Base-by-base conservation (phyloP, 805 yeast species). In the Candida dendrica region DNA sequence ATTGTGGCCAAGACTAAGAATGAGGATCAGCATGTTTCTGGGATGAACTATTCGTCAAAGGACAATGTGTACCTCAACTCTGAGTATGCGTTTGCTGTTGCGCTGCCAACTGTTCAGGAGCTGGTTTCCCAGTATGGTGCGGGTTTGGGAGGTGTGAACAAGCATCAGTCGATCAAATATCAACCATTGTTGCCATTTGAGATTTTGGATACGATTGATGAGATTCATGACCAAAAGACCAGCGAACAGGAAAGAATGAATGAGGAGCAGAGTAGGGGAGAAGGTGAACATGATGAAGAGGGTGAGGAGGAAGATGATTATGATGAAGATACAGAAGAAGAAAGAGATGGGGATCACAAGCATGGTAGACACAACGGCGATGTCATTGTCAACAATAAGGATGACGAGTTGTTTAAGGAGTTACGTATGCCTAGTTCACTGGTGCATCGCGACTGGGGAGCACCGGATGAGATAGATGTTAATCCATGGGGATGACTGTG, bases 101-200 rank as follows among this genome's bases (percentile, higher is more conserved):
- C 77, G 1, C 62, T 88, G 24, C 97, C 97, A 1, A 79, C 81
- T n/a, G 53, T 77, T 9, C 65, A 76, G 2, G 96, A 91, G 59
- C 63, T 88, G 59, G 71, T 87, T 20, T 77, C 75, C 42, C 72
- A 74, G 35, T 91, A 87, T 69, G 95, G 96, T 2, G 76, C 86
- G 1, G 89, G 90, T 8, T 55, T 79, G 15, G 82, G 85, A 3
- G 85, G 87, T 2, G 60, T 75, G 2, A 71, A 76, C 41, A 68
- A 68, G 34, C 65, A 67, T 17, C 72, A 79, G 40, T 74, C 84
- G 16, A 66, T 68, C 43, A 64, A 72, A 41, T 81, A 71, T 53
- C 86, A 81, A 56, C 96, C 97, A 1, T 65, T 77, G 18, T 61
- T 89, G 37, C 91, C 95, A 0, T 63, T 78, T 17, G 78, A 77